Base-by-base conservation (phyloP, 371 early-diverging fungal genomes). In the Dinochytrium kinnereticum region DNA sequence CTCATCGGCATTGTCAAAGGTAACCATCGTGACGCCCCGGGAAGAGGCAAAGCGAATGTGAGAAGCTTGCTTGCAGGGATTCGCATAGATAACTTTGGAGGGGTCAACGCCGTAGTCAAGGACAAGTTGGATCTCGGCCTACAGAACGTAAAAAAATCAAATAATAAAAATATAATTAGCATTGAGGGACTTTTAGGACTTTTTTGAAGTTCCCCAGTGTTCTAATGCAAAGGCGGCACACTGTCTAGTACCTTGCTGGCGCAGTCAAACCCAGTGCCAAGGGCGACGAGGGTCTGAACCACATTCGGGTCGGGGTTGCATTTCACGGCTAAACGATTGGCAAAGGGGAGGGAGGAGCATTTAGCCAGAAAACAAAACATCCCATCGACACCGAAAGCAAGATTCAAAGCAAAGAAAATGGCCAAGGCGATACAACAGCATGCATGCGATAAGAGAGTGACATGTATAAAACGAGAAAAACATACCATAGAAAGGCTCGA, bases 1-100 rank as follows among this genome's bases (percentile, higher is more conserved):
- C 82, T 98, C 99, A 81, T 98, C 97, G 1, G 91, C 91, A 82
- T 98, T 98, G 85, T 98, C 98, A 82, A 98, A 98, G 28, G 99
- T 98, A 95, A 97, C 95, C 88, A 93, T 90, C 70, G 83, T 81
- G 31, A 98, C 95, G 73, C 90, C 89, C 64, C 90, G 86, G 61
- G 86, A 84, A 31, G 84, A 82, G 15, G 98, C 96, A 76, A 87
- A 95, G 67, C 93, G 92, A 77, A 98, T 90, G 81, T 94, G 96
- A 21, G 97, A 96, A 30, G 91, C 88, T 75, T 95, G 96, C 86
- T 98, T 98, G 90, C 98, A 97, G 38, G 99, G 98, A 85, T 98
- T 97, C 73, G 99, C 99, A 74, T 95, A 98, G 79, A 98, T 96
- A 78, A 98, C 92, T 66, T 92, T 88, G 37, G 81, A 80, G 21